A percentile compares a stretch with the other conserved stretches of the same genome.
These are phyloP conservation scores for Cornus controversa DNA, from an alignment of 148 eudicot genomes.

Conservation along the genomic window DNA sequence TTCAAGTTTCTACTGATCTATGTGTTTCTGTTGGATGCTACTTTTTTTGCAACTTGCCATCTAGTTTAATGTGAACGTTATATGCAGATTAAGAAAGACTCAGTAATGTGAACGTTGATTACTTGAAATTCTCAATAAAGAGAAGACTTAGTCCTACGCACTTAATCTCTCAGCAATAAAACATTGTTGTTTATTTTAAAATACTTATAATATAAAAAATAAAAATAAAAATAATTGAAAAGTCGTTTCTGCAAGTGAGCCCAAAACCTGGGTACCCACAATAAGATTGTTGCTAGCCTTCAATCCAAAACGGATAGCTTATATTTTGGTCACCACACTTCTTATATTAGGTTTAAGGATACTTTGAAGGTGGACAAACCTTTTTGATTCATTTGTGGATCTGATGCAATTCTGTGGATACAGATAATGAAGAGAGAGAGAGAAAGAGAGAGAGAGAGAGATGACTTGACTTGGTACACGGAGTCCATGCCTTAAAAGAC, in stretches of 20 bases:
- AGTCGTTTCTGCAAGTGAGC: slow-evolving; percentile 26
- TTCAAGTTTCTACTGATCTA: too few species aligned
- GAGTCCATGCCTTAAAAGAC: background rate
- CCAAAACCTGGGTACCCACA: slow-evolving; percentile 62
- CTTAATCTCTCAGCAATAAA: too few species aligned
- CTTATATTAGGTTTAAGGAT: slow-evolving; percentile 10
- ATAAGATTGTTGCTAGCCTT: slow-evolving; percentile 23
- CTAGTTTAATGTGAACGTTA: too few species aligned
- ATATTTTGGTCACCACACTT: slow-evolving; percentile 38
- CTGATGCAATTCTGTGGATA: background rate
- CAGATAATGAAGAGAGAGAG: background rate
- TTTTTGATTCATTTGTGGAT: slow-evolving; percentile 17
- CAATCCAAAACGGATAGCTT: slow-evolving; percentile 42
- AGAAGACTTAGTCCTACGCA: too few species aligned
- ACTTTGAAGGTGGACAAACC: background rate
- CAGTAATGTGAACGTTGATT: too few species aligned
- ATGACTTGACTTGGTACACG: background rate
- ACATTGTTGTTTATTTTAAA: too few species aligned
- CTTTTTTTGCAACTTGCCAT: too few species aligned
- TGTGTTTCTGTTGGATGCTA: too few species aligned
- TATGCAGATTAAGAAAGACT: too few species aligned
- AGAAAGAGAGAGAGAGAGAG: background rate
- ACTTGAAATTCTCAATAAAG: too few species aligned
- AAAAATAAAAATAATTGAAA: too few species aligned
- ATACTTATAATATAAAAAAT: too few species aligned